Base-by-base conservation (phyloP, 768 basidiomycete genomes). In the Boletus sp. region DNA sequence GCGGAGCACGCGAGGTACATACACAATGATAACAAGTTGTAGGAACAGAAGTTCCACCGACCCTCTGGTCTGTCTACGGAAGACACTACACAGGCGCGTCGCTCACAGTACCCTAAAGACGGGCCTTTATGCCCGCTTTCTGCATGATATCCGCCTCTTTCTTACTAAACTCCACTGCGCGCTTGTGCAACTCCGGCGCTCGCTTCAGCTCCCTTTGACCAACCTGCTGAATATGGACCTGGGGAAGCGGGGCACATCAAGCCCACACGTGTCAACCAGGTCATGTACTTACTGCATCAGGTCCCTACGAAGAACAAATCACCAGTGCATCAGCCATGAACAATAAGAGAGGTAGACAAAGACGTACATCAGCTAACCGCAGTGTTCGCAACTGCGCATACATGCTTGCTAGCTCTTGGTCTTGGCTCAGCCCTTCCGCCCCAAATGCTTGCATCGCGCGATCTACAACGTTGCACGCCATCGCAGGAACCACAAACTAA, bases 401-500 rank as follows among this genome's bases (percentile, higher is more conserved):
- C 55, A 80, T 79, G 47, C 71, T 65, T 1, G 96, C 93, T 33
- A 99, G 81, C 21, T 83, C 82, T 34, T 87, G 86, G 63, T 98
- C 96, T 72, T 97, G 93, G 23, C 82, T 90, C 42, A 99, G 75
- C 33, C 97, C 97, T 72, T 98, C 96, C n/a, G 94, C 97, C 49
- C 97, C 97, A 64, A 88, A 93, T 0, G 90, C 78, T 75, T 99
- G 97, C 47, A 98, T 98, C 2, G 93, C 88, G n/a, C 93, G 87
- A 73, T 99, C 97, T 37, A 98, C 79, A 43, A 99, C 88, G 23
- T 76, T 74, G 45, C 90, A 77, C 0, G 94, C 96, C 89, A 96
- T 92, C 0, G 81, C 80, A 13, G 97, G 97, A 11, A 98, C 93
- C 35, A 93, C 86, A 64, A 97, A 96, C 95, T 98, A 59, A 3